These are phyloP conservation scores for Actinomortierella ambigua DNA, from an alignment of 371 early-diverging fungal genomes.

Conservation along the genomic window DNA sequence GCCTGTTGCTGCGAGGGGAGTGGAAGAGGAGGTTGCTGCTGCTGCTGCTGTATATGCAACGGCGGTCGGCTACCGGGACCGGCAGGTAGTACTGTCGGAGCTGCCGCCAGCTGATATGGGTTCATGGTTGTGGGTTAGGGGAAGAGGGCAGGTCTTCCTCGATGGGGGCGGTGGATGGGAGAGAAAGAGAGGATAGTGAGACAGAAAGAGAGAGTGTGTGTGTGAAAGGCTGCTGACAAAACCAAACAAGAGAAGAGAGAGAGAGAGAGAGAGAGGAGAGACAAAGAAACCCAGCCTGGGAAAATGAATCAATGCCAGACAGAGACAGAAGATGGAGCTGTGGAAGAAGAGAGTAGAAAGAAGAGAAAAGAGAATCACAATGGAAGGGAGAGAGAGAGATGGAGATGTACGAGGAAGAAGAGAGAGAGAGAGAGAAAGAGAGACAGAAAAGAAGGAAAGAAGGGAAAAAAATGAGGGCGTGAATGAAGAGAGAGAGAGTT, in stretches of 20 bases:
- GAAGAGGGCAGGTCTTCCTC: background rate
- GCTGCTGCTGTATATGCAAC: constrained; percentile 10
- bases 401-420: no score
- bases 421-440: no score
- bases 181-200: background rate
- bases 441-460: background rate
- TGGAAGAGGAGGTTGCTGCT: constrained; percentile 16
- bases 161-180: constrained; percentile 26
- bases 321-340: background rate
- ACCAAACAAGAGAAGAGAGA: background rate
- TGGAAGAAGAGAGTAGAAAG: background rate
- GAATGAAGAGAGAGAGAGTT: no score
- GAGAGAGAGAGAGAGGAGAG: background rate
- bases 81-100: constrained; percentile 8
- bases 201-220: background rate
- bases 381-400: background rate
- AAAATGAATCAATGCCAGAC: background rate
- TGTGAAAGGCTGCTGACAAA: background rate
- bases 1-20: constrained; percentile 16
- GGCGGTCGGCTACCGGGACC: background rate
- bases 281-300: background rate
- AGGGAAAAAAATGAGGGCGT: background rate
- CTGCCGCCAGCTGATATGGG: constrained; percentile 6
- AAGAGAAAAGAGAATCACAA: background rate
- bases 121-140: no score